phyloP scores from a whole-genome alignment of 192 early-diverging fungal species.

The Physocladia obscura region DNA sequence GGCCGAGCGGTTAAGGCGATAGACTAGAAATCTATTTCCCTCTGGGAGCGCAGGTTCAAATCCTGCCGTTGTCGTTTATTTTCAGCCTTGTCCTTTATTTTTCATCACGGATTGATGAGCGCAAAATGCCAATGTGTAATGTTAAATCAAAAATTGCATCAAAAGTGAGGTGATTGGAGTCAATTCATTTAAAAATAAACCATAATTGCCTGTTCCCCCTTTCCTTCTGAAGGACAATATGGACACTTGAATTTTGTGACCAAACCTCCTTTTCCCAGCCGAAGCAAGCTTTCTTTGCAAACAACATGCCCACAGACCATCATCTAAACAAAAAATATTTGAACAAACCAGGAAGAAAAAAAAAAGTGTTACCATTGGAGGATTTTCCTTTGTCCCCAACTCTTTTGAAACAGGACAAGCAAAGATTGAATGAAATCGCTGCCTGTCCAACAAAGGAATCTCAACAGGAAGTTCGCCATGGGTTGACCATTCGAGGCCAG shows the following conservation, averaged over 20 bases:
- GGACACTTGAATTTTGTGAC: constrained; percentile 88
- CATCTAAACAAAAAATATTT: constrained; percentile 46
- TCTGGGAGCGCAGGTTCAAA: too few species aligned
- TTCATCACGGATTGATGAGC: too few species aligned
- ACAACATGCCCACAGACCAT: constrained; percentile 96
- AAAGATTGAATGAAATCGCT: constrained; percentile 94
- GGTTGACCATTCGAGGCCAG: constrained; percentile 84
- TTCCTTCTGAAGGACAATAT: constrained; percentile 90
- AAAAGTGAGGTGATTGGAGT: too few species aligned
- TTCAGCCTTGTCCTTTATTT: too few species aligned
- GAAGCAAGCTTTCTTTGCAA: constrained; percentile 82
- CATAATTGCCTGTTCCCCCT: constrained; percentile 69
- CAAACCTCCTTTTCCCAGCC: constrained; percentile 71
- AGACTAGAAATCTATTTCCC: too few species aligned
- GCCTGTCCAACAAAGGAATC: constrained; percentile 80
- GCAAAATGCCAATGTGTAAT: too few species aligned
- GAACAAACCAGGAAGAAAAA: background rate
- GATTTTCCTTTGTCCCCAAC: constrained; percentile 86
- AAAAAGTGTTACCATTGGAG: constrained; percentile 70
- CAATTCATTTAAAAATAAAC: constrained; percentile 69
- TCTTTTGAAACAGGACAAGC: constrained; percentile 97
- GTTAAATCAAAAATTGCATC: too few species aligned
- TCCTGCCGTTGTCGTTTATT: too few species aligned
- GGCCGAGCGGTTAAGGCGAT: too few species aligned
- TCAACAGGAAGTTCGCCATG: constrained; percentile 90